phyloP scores from a whole-genome alignment of 2,329 filamentous ascomycete genomes.

The Leptographium radiaticola region DNA sequence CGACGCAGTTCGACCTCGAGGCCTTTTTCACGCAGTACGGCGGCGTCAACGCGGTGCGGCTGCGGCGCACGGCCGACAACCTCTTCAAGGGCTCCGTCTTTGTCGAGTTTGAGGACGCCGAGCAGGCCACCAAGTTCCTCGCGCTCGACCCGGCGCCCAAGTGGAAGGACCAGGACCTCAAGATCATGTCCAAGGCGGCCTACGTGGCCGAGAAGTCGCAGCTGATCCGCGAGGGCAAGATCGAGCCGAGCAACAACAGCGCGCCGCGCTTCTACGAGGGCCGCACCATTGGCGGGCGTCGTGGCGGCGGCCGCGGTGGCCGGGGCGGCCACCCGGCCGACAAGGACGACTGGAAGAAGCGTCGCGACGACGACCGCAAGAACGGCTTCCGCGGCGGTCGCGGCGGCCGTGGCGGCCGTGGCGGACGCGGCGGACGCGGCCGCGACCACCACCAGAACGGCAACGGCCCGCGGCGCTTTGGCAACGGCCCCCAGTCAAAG shows the following conservation, averaged over 20 bases:
- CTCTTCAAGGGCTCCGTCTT: conserved; percentile 95
- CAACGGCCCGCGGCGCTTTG: conserved; percentile 12
- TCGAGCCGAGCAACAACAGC: conserved; percentile 40
- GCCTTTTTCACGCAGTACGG: conserved; percentile 78
- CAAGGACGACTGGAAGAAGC: conserved; percentile 49
- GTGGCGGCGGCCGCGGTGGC: conserved; percentile 26
- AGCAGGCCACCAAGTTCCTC: conserved; percentile 69
- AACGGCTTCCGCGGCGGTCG: conserved; percentile 39
- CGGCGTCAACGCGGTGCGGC: conserved; percentile 62
- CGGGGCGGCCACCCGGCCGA: conserved; percentile 23
- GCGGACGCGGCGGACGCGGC: conserved; percentile 15
- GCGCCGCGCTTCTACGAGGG: conserved; percentile 37
- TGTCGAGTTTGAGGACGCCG: conserved; percentile 75
- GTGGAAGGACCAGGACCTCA: conserved; percentile 68
- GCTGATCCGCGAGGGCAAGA: conserved; percentile 57
- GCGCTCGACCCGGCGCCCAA: conserved; percentile 66
- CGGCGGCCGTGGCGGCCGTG: conserved; percentile 19
- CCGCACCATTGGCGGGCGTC: conserved; percentile 21
- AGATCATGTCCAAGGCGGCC: conserved; percentile 76
- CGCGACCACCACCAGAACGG: conserved; percentile 22
- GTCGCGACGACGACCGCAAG: conserved; percentile 48
- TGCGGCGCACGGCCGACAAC: conserved; percentile 61
- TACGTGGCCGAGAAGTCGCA: conserved; percentile 71
- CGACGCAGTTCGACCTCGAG: conserved; percentile 88
- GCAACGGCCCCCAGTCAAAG: not conserved